Conservation (phyloP, 495 filamentous ascomycete genomes). For the Penicillium dipodomyicola region DNA sequence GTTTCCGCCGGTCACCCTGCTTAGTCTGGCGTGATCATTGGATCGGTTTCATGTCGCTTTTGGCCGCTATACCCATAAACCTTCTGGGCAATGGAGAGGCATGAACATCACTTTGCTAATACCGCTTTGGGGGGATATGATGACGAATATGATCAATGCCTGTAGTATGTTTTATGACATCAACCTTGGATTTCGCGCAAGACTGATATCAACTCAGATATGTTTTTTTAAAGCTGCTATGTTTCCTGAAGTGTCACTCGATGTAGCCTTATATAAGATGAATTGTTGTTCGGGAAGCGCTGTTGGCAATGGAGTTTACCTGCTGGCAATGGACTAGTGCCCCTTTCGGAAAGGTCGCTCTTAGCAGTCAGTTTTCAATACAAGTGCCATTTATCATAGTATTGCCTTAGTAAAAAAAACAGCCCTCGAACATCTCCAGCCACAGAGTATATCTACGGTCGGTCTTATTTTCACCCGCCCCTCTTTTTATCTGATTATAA, state of each 20-base stretch:
- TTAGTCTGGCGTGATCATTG: background rate
- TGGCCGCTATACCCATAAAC: background rate
- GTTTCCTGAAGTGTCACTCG: background rate
- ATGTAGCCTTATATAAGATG: background rate
- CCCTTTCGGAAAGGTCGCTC: too few species aligned
- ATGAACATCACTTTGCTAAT: background rate
- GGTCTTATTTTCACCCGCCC: too few species aligned
- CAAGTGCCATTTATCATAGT: too few species aligned
- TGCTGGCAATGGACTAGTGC: too few species aligned
- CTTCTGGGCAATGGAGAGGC: background rate
- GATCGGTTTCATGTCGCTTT: background rate
- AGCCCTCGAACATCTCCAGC: too few species aligned
- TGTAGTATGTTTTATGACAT: background rate
- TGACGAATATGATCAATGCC: background rate
- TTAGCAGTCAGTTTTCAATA: too few species aligned
- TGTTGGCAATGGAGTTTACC: too few species aligned
- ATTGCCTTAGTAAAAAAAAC: too few species aligned
- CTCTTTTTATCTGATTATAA: too few species aligned
- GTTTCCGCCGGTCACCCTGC: background rate
- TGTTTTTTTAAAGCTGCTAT: background rate
- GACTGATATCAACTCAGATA: background rate
- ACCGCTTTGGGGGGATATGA: background rate
- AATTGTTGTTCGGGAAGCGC: too few species aligned
- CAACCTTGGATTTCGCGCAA: background rate
- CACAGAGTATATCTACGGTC: too few species aligned